phyloP scores from a whole-genome alignment of 176 grass and related monocot species.

The Bromus sterilis region DNA sequence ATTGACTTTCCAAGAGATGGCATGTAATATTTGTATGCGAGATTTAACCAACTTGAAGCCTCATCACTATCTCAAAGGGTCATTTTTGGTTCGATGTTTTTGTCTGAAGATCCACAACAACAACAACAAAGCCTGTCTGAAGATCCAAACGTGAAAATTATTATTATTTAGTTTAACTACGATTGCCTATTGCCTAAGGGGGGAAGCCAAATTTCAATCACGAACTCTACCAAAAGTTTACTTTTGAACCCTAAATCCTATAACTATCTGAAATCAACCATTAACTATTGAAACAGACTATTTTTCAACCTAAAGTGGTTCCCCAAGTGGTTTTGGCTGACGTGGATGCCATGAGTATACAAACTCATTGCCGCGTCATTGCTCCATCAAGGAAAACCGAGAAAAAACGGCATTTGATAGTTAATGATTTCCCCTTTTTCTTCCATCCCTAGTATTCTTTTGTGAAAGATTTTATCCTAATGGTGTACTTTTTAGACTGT shows the following conservation, averaged over 20 bases:
- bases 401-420: no score
- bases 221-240: not conserved
- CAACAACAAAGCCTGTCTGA: no score
- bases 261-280: not conserved
- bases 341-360: not conserved
- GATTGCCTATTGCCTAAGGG: not conserved
- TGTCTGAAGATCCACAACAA: not conserved
- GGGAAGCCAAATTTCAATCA: not conserved
- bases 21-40: not conserved
- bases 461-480: not conserved
- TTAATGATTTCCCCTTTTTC: not conserved
- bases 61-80: not conserved
- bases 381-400: no score
- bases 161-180: not conserved
- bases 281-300: not conserved
- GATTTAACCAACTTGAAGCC: not conserved
- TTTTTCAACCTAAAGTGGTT: not conserved
- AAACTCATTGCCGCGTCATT: not conserved
- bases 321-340: not conserved
- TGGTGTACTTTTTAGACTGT: not conserved
- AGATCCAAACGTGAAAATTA: not conserved
- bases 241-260: not conserved
- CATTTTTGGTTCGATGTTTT: not conserved
- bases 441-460: not conserved
- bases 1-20: not conserved